phyloP scores from a whole-genome alignment of 768 basidiomycete genomes.

The Russula earlei region DNA sequence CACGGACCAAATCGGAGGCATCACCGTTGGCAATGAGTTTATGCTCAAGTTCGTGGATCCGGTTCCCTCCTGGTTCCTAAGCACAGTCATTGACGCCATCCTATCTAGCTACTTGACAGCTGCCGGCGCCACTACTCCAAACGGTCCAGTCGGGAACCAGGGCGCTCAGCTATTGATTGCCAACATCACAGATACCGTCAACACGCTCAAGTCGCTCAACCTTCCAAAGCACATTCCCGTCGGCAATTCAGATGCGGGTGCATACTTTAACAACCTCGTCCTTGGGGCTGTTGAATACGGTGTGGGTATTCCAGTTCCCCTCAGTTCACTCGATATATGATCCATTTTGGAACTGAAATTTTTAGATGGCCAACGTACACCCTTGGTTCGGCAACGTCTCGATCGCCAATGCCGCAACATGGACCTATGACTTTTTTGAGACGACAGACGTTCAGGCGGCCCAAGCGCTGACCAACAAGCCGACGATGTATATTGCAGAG shows the following conservation, averaged over 20 bases:
- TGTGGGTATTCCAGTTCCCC: constrained; percentile 32
- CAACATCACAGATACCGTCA: constrained; percentile 59
- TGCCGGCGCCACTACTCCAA: constrained; percentile 42
- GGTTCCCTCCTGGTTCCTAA: not conserved
- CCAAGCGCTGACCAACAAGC: constrained; percentile 50
- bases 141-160: constrained; percentile 45
- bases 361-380: constrained; percentile 81
- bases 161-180: constrained; percentile 56
- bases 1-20: constrained; percentile 58
- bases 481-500: constrained; percentile 87
- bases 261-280: constrained; percentile 68
- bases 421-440: constrained; percentile 78
- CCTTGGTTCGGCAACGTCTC: constrained; percentile 87
- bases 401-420: constrained; percentile 57
- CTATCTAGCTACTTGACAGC: constrained; percentile 45
- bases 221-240: constrained; percentile 55
- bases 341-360: constrained; percentile 29
- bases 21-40: constrained; percentile 91
- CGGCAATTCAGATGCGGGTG: constrained; percentile 80
- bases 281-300: constrained; percentile 60
- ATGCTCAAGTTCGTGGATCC: constrained; percentile 54
- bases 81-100: not conserved
- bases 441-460: constrained; percentile 54
- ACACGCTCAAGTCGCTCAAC: constrained; percentile 44
- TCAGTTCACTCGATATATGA: constrained; percentile 56